Conservation (phyloP, 768 basidiomycete species). For the Candolleomyces efflorescens region DNA sequence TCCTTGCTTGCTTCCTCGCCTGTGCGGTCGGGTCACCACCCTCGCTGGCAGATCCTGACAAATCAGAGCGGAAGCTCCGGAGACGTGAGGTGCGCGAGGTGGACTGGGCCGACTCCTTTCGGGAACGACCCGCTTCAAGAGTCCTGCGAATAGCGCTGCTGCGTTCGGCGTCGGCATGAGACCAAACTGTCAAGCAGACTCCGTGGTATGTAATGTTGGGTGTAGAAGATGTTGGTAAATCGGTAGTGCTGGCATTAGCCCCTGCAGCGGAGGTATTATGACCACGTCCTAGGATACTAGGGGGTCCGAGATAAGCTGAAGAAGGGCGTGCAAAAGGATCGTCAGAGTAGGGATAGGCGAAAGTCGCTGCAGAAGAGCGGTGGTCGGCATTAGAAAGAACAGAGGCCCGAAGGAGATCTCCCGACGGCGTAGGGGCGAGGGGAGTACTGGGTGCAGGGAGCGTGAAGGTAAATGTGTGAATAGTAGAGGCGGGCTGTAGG, state of each 20-base stretch:
- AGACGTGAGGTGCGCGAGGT: conserved; percentile 57
- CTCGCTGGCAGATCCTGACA: conserved; percentile 38
- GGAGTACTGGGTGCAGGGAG: conserved; percentile 75
- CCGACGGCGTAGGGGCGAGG: conserved; percentile 67
- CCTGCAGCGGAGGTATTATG: conserved; percentile 30
- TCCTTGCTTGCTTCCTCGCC: conserved; percentile 52
- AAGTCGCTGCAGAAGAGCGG: conserved; percentile 65
- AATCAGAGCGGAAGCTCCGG: conserved; percentile 58
- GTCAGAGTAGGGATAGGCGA: conserved; percentile 69
- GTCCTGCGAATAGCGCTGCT: conserved; percentile 80
- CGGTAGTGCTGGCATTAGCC: conserved; percentile 26
- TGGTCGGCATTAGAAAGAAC: conserved; percentile 63
- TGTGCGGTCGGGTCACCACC: conserved; percentile 53
- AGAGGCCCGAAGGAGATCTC: conserved; percentile 69
- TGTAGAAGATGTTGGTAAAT: conserved; percentile 27
- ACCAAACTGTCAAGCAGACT: conserved; percentile 93
- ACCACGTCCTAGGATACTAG: conserved; percentile 54
- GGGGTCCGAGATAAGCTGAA: conserved; percentile 75
- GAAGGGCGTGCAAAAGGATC: conserved; percentile 80
- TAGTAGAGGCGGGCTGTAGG: conserved; percentile 87
- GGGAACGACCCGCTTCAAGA: conserved; percentile 70
- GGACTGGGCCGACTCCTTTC: conserved; percentile 78
- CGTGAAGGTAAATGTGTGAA: conserved; percentile 88
- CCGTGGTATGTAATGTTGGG: conserved; percentile 78
- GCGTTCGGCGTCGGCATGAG: conserved; percentile 87